phyloP scores from a whole-genome alignment of 805 yeast genomes.

The Candida jianshihensis region DNA sequence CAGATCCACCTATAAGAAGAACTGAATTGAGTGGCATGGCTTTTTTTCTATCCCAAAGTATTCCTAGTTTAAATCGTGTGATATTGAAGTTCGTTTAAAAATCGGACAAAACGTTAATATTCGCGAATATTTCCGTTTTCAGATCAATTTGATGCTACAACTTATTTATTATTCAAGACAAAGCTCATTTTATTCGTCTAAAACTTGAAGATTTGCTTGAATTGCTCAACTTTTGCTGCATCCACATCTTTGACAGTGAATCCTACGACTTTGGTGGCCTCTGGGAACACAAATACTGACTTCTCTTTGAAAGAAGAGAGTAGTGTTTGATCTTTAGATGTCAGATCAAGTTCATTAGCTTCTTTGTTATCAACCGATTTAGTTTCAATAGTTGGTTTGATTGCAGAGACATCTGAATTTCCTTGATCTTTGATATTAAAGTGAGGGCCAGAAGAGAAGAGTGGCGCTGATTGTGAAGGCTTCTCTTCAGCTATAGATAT shows the following conservation, averaged over 20 bases:
- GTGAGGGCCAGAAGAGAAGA: too few species aligned
- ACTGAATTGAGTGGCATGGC: constrained; percentile 34
- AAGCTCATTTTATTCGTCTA: too few species aligned
- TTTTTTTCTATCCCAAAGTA: background rate
- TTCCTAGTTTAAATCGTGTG: background rate
- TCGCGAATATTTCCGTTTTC: background rate
- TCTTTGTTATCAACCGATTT: background rate
- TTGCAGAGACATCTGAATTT: too few species aligned
- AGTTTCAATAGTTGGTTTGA: background rate
- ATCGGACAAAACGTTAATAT: background rate
- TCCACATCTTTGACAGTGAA: constrained; percentile 13
- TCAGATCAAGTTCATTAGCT: too few species aligned
- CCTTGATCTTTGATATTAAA: too few species aligned
- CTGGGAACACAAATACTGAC: constrained; percentile 16
- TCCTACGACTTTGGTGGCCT: constrained; percentile 10
- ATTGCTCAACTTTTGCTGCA: constrained; percentile 10
- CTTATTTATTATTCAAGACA: too few species aligned
- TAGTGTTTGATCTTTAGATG: too few species aligned
- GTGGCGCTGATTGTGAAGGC: too few species aligned
- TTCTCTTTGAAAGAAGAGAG: too few species aligned
- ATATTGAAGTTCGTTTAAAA: too few species aligned
- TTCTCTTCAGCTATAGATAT: too few species aligned
- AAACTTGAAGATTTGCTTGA: constrained; percentile 9
- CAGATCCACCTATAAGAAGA: constrained; percentile 90
- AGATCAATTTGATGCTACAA: background rate